These are phyloP conservation scores for Sphagnurus paluster DNA, from an alignment of 1,284 basidiomycete species.

Conservation along the genomic window DNA sequence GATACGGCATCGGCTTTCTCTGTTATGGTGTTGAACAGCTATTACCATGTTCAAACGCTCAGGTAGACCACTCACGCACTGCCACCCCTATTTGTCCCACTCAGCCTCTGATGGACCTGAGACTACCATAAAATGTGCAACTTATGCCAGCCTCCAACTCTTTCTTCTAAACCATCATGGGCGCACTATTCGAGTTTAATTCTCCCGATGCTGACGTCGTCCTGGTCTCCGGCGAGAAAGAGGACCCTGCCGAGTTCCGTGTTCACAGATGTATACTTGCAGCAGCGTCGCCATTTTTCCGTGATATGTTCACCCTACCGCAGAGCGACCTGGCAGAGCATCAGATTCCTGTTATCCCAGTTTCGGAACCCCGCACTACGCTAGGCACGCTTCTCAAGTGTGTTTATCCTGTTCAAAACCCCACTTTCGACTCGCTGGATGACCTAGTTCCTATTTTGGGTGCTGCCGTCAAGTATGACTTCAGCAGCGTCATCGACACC, in stretches of 20 bases:
- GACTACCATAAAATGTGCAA: conserved; percentile 10
- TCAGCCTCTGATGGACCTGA: neutral
- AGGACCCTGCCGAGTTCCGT: conserved; percentile 49
- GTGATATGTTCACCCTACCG: conserved; percentile 67
- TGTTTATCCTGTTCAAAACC: conserved; percentile 55
- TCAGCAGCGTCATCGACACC: conserved; percentile 42
- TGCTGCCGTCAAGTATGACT: conserved; percentile 66
- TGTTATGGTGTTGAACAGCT: no score
- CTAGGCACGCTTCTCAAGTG: conserved; percentile 54
- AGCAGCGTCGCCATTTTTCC: conserved; percentile 66
- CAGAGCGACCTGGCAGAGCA: conserved; percentile 36
- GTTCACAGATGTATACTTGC: conserved; percentile 65
- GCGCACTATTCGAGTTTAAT: conserved; percentile 32
- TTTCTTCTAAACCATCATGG: conserved; percentile 20
- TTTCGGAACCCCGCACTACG: conserved; percentile 48
- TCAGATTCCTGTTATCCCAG: conserved; percentile 48
- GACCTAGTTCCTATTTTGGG: conserved; percentile 51
- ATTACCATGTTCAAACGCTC: no score
- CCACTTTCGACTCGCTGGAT: conserved; percentile 46
- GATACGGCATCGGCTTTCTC: no score
- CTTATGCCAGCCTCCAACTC: conserved; percentile 3
- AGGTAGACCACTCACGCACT: conserved; percentile 3
- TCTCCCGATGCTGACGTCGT: conserved; percentile 55
- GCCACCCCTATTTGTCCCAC: conserved; percentile 4
- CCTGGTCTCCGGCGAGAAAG: conserved; percentile 47